Evolutionary conservation across 148 eudicot species (phyloP).

Genomic region (Rhododendron williamsianum): DNA sequence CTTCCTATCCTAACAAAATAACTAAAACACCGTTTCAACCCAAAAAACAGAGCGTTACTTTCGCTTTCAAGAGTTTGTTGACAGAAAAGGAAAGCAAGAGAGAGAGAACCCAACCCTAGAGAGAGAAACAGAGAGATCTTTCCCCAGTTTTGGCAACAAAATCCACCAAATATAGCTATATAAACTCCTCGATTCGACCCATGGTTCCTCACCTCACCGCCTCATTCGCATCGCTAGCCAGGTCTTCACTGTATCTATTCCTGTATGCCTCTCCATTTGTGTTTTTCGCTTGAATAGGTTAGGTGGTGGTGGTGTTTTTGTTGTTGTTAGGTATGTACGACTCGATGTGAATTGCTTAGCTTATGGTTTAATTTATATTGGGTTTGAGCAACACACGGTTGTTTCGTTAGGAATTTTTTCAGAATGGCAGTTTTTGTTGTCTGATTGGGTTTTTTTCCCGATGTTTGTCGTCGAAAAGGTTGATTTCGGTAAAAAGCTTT

Average conservation of each 20-base stretch:
- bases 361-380: not conserved
- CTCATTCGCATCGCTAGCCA: not conserved
- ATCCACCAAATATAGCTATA: not conserved
- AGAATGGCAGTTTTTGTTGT: not conserved
- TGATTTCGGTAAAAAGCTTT: not conserved
- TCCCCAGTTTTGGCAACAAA: not conserved
- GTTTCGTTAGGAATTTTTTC: not conserved
- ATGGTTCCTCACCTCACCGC: not conserved
- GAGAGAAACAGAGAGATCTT: not conserved
- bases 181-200: not conserved
- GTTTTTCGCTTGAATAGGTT: not conserved
- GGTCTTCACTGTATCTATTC: not conserved
- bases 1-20: not conserved
- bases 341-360: not conserved
- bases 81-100: constrained; percentile 23
- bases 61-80: constrained; percentile 15
- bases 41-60: not conserved
- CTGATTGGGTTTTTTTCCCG: not conserved
- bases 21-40: not conserved
- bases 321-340: not conserved
- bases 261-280: not conserved
- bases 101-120: constrained; percentile 9
- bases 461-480: not conserved
- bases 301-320: not conserved
- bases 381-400: not conserved